Evolutionary conservation across 805 yeast species (phyloP).

Genomic region (Wickerhamomyces bovis): DNA sequence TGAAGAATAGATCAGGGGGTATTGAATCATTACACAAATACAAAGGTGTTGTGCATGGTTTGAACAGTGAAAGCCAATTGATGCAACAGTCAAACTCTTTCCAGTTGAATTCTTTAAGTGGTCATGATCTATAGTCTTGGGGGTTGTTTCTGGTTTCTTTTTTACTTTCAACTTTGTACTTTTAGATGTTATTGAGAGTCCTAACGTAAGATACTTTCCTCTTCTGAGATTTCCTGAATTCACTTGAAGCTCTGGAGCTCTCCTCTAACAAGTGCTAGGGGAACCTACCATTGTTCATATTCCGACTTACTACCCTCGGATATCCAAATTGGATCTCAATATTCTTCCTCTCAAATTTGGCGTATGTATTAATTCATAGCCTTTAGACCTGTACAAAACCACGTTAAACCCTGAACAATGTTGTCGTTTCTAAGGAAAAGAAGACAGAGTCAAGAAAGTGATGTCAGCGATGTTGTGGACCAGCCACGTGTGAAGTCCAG

Average conservation of each 20-base stretch:
- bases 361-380: too few relatives aligned
- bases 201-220: too few relatives aligned
- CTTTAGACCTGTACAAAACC: too few relatives aligned
- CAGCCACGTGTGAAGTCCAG: slow-evolving; percentile 35
- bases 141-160: neutral
- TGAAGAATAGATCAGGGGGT: slow-evolving; percentile 28
- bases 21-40: slow-evolving; percentile 28
- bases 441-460: slow-evolving; percentile 25
- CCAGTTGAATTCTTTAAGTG: neutral
- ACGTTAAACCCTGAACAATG: slow-evolving; percentile 4
- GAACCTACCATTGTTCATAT: too few relatives aligned
- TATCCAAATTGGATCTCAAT: neutral
- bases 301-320: neutral
- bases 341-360: too few relatives aligned
- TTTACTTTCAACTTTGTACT: slow-evolving; percentile 1
- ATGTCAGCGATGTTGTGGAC: slow-evolving; percentile 21
- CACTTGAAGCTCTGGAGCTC: too few relatives aligned
- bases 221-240: too few relatives aligned
- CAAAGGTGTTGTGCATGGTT: slow-evolving; percentile 49
- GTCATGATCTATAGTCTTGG: neutral
- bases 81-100: slow-evolving; percentile 1
- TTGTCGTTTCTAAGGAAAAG: slow-evolving; percentile 21
- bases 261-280: too few relatives aligned
- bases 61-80: slow-evolving; percentile 25
- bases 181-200: neutral